These are phyloP conservation scores for Termitomyces sp. DNA, from an alignment of 768 basidiomycete genomes.

Conservation along the genomic window DNA sequence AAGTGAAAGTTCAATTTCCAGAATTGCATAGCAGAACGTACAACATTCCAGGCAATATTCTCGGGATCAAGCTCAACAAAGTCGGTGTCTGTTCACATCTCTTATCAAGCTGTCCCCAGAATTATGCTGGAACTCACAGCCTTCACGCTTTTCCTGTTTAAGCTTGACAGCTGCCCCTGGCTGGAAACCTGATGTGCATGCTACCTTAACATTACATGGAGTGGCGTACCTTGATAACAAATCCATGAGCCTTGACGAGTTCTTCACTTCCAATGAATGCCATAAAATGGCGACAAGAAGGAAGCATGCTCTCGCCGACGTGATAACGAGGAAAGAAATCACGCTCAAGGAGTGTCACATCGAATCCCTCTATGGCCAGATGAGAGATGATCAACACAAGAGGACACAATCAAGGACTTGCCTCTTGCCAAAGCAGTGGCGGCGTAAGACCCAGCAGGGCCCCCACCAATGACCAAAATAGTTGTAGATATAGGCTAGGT, in stretches of 20 bases:
- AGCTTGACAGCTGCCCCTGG: conserved; percentile 61
- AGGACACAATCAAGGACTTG: conserved; percentile 19
- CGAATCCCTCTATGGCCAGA: conserved; percentile 24
- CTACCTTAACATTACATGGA: background rate
- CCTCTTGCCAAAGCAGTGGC: conserved; percentile 39
- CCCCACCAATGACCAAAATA: conserved; percentile 38
- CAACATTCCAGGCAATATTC: conserved; percentile 60
- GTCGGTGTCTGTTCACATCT: conserved; percentile 41
- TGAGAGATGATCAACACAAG: background rate
- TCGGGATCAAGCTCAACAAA: conserved; percentile 45
- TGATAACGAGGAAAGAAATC: conserved; percentile 43
- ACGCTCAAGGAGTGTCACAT: conserved; percentile 46
- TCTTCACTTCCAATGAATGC: conserved; percentile 26
- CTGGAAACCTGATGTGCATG: conserved; percentile 28
- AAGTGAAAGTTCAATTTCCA: background rate
- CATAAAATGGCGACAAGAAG: conserved; percentile 27
- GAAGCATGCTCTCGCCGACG: conserved; percentile 31
- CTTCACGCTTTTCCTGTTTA: conserved; percentile 48
- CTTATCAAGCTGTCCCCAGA: no score
- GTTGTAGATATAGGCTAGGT: conserved; percentile 20
- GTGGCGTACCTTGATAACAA: conserved; percentile 21
- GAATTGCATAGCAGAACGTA: conserved; percentile 17
- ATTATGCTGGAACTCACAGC: conserved; percentile 34
- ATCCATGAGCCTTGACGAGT: conserved; percentile 25
- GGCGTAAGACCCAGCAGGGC: conserved; percentile 44